Evolutionary conservation across 345 rosid species (phyloP).

Genomic region (Salix brachista): DNA sequence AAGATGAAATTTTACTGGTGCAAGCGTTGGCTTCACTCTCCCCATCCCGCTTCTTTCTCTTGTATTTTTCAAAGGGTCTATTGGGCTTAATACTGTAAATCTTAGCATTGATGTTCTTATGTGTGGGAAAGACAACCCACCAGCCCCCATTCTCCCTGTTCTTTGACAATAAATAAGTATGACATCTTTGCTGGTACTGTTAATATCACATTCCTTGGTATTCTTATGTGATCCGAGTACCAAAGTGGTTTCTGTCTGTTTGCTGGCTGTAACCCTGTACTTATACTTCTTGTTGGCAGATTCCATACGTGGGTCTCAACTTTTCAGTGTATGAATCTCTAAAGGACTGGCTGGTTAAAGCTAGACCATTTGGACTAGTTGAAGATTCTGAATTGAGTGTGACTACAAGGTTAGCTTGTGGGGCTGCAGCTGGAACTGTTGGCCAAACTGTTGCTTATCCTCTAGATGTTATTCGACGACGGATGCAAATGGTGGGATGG

Average conservation of each 20-base stretch:
- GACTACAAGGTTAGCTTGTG: conserved; percentile 88
- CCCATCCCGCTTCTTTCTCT: not conserved
- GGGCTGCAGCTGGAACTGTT: conserved; percentile 90
- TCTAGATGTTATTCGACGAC: conserved; percentile 89
- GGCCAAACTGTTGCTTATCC: conserved; percentile 98
- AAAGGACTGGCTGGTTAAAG: conserved; percentile 76
- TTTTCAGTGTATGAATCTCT: conserved; percentile 85
- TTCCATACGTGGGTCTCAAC: conserved; percentile 91
- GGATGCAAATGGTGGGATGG: conserved; percentile 99
- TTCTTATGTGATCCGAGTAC: not conserved
- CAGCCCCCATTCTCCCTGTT: not conserved
- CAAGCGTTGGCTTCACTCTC: not conserved
- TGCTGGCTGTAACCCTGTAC: not conserved
- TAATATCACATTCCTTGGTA: not conserved
- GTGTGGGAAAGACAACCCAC: not conserved
- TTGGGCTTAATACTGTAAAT: not conserved
- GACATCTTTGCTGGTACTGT: not conserved
- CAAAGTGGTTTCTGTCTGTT: not conserved
- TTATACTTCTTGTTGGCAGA: conserved; percentile 26
- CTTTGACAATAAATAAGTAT: not conserved
- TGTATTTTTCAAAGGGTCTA: not conserved
- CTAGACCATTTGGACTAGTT: conserved; percentile 61
- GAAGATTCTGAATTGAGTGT: conserved; percentile 73
- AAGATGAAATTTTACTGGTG: not conserved
- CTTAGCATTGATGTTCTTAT: not conserved